These are phyloP conservation scores for Trichosporon faecale DNA, from an alignment of 1,284 basidiomycete genomes.

Conservation along the genomic window DNA sequence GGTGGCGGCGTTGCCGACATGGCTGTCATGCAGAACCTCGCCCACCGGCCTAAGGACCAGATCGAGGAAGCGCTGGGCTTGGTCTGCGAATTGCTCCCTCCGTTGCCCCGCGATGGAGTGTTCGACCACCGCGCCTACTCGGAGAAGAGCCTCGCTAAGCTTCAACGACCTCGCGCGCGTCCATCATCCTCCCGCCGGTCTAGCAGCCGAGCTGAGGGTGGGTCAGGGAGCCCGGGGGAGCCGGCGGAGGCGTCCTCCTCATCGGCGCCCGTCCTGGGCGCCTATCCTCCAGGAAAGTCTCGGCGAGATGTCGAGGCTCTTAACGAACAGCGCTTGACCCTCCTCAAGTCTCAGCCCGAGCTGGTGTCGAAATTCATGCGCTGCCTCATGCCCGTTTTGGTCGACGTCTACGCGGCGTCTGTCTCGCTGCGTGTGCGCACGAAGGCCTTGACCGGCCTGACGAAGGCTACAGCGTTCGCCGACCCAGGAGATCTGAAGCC, in stretches of 20 bases:
- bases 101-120: constrained; percentile 82
- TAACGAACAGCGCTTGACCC: constrained; percentile 49
- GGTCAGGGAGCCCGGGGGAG: constrained; percentile 27
- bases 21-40: constrained; percentile 95
- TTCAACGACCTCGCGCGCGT: constrained; percentile 35
- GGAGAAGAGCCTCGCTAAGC: constrained; percentile 68
- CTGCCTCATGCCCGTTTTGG: constrained; percentile 81
- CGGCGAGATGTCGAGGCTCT: constrained; percentile 48
- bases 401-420: constrained; percentile 93
- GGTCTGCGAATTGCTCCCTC: constrained; percentile 83
- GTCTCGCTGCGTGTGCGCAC: constrained; percentile 78
- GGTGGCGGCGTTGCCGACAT: constrained; percentile 86
- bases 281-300: constrained; percentile 26
- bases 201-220: constrained; percentile 19
- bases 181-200: constrained; percentile 22
- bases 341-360: constrained; percentile 68
- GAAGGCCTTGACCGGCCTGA: constrained; percentile 77
- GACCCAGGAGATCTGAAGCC: constrained; percentile 69
- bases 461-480: constrained; percentile 85
- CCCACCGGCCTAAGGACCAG: constrained; percentile 93
- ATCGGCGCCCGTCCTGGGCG: constrained; percentile 8
- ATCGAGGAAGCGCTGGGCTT: constrained; percentile 86
- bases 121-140: constrained; percentile 88
- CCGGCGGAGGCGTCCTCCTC: constrained; percentile 8
- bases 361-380: constrained; percentile 80